Conservation (phyloP, 1,139 yeast species). For the Hemisphaericaspora subhashii region DNA sequence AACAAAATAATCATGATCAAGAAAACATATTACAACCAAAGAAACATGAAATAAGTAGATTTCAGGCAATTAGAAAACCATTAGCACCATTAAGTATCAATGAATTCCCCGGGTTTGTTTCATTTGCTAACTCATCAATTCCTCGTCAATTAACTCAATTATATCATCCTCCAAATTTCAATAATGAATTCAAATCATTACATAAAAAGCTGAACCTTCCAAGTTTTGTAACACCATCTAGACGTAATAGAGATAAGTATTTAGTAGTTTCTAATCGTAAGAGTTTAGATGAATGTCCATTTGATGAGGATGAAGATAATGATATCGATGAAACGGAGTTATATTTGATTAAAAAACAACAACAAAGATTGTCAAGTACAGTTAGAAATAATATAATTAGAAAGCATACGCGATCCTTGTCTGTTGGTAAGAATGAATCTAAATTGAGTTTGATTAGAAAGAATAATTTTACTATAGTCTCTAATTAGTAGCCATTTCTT, state of each 20-base stretch:
- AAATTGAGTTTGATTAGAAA: slow-evolving; percentile 36
- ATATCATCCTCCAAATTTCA: slow-evolving; percentile 33
- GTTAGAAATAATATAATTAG: slow-evolving; percentile 13
- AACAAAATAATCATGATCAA: slow-evolving; percentile 37
- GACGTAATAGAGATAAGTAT: slow-evolving; percentile 25
- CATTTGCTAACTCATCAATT: slow-evolving; percentile 12
- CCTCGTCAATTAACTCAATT: slow-evolving; percentile 27
- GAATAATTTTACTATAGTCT: slow-evolving; percentile 19
- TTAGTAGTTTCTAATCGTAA: slow-evolving; percentile 22
- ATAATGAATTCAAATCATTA: slow-evolving; percentile 34
- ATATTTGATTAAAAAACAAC: slow-evolving; percentile 20
- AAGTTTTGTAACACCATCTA: slow-evolving; percentile 35
- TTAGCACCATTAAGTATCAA: slow-evolving; percentile 32
- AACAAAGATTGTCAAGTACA: slow-evolving; percentile 1
- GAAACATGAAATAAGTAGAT: slow-evolving; percentile 17
- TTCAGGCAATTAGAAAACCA: slow-evolving; percentile 25
- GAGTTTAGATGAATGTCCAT: slow-evolving; percentile 17
- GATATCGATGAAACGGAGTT: slow-evolving; percentile 35
- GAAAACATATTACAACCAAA: slow-evolving; percentile 49
- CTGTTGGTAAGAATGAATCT: slow-evolving; percentile 42
- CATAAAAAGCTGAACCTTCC: slow-evolving; percentile 38
- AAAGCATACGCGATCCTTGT: slow-evolving; percentile 36
- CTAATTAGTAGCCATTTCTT: slow-evolving; percentile 5
- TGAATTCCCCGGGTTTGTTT: slow-evolving; percentile 37
- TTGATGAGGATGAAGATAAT: slow-evolving; percentile 17